Percentiles rank a stretch among this genome's conserved stretches.
Evolutionary conservation across 2,329 filamentous ascomycete species (phyloP).

Genomic region (Talaromyces verruculosus): DNA sequence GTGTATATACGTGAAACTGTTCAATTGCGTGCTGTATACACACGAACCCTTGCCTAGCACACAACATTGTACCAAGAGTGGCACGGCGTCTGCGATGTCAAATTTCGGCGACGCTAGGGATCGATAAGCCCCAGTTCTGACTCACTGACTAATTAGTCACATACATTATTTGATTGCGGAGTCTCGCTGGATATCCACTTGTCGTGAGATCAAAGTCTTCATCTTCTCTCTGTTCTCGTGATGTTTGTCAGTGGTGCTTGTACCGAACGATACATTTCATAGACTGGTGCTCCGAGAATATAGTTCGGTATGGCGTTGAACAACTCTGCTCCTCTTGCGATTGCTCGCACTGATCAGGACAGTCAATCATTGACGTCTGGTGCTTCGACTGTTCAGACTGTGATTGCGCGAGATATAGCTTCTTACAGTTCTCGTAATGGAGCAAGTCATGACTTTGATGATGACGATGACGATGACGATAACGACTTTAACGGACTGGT

Average conservation of each 20-base stretch:
- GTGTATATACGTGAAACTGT: background rate
- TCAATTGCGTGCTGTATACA: background rate
- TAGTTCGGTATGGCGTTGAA: conserved; percentile 33
- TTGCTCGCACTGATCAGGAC: conserved; percentile 32
- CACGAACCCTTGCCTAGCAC: background rate
- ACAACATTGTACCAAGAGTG: background rate
- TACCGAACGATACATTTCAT: background rate
- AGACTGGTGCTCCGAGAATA: conserved; percentile 23
- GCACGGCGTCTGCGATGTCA: background rate
- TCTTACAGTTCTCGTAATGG: conserved; percentile 27
- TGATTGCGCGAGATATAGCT: conserved; percentile 66
- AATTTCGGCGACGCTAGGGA: conserved; percentile 8
- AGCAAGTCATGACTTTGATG: conserved; percentile 51
- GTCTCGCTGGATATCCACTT: background rate
- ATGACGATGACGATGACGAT: conserved; percentile 40
- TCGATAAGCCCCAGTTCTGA: conserved; percentile 10
- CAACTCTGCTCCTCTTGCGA: conserved; percentile 27
- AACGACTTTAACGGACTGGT: conserved; percentile 44
- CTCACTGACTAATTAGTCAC: background rate
- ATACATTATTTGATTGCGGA: background rate
- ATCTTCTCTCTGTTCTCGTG: background rate
- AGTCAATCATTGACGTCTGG: conserved; percentile 54
- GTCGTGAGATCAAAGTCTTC: background rate
- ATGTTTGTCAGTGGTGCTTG: background rate
- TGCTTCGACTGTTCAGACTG: conserved; percentile 66